Evolutionary conservation across 2,329 filamentous ascomycete genomes (phyloP).

Genomic region (Bipolaris bicolor): DNA sequence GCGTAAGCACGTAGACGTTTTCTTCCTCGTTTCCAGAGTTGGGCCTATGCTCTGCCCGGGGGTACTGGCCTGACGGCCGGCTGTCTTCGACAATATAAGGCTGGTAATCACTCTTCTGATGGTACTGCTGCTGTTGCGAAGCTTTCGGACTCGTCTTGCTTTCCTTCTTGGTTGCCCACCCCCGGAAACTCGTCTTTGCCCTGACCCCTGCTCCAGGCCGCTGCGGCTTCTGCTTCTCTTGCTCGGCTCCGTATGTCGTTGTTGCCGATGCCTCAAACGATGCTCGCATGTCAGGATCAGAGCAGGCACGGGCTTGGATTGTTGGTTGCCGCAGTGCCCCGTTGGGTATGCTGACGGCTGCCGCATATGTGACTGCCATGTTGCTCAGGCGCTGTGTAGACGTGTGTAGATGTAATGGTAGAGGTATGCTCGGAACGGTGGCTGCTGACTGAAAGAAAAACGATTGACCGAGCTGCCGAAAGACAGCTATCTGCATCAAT

Average conservation of each 20-base stretch:
- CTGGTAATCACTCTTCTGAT: not conserved
- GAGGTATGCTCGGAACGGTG: not conserved
- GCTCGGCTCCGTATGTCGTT: not conserved
- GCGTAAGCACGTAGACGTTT: slow-evolving; percentile 52
- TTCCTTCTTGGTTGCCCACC: slow-evolving; percentile 19
- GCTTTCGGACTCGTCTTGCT: slow-evolving; percentile 5
- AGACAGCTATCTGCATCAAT: slow-evolving; percentile 10
- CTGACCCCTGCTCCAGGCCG: slow-evolving; percentile 18
- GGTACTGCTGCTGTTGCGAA: not conserved
- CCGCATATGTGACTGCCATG: slow-evolving; percentile 28
- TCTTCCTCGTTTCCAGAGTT: slow-evolving; percentile 42
- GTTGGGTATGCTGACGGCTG: slow-evolving; percentile 28
- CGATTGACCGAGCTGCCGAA: slow-evolving; percentile 5
- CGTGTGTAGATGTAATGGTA: not conserved
- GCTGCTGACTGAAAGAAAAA: not conserved
- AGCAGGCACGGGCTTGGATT: slow-evolving; percentile 19
- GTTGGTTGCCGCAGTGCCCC: slow-evolving; percentile 20
- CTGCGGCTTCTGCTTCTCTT: slow-evolving; percentile 8
- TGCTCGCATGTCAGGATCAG: slow-evolving; percentile 17
- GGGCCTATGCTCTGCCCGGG: slow-evolving; percentile 35
- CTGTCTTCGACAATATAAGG: slow-evolving; percentile 17
- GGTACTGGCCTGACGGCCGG: slow-evolving; percentile 4
- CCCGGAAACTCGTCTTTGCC: slow-evolving; percentile 24
- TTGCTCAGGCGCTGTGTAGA: not conserved
- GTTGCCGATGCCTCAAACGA: slow-evolving; percentile 14